Conservation (phyloP, 208 protist species). For the Acanthamoeba triangularis region DNA sequence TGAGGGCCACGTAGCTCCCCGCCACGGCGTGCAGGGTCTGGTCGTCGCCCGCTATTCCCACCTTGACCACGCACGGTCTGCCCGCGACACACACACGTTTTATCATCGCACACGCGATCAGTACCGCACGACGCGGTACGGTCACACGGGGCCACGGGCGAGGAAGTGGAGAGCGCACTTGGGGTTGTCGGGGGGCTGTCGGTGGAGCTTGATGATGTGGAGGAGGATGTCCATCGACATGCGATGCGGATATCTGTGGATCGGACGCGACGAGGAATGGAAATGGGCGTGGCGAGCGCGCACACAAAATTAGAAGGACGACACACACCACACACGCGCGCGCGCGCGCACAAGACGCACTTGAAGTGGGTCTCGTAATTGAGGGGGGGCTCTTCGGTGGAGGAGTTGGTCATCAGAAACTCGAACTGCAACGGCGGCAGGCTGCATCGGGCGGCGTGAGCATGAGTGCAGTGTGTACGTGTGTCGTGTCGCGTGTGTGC, state of each 20-base stretch:
- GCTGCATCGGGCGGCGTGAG: neutral
- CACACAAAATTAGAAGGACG: neutral
- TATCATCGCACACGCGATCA: neutral
- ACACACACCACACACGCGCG: neutral
- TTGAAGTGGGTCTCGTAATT: conserved; percentile 51
- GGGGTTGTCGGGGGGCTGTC: neutral
- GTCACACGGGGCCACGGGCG: neutral
- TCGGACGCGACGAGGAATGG: too few species aligned
- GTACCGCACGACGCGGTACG: neutral
- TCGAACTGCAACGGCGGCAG: conserved; percentile 2
- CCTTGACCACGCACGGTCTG: neutral
- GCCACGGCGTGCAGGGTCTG: conserved; percentile 41
- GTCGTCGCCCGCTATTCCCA: conserved; percentile 53
- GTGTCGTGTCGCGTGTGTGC: neutral
- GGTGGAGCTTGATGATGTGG: neutral
- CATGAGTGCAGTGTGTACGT: neutral
- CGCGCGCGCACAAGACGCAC: neutral
- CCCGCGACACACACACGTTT: neutral
- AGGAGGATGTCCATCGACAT: neutral
- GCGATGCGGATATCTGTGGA: conserved; percentile 11
- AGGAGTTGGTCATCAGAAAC: neutral
- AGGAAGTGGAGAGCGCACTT: neutral
- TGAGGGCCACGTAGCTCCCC: conserved; percentile 24
- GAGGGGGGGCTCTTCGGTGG: neutral
- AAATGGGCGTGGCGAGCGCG: too few species aligned